Base-by-base conservation (phyloP, 2,329 filamentous ascomycete species). In the Neobulgaria alba region DNA sequence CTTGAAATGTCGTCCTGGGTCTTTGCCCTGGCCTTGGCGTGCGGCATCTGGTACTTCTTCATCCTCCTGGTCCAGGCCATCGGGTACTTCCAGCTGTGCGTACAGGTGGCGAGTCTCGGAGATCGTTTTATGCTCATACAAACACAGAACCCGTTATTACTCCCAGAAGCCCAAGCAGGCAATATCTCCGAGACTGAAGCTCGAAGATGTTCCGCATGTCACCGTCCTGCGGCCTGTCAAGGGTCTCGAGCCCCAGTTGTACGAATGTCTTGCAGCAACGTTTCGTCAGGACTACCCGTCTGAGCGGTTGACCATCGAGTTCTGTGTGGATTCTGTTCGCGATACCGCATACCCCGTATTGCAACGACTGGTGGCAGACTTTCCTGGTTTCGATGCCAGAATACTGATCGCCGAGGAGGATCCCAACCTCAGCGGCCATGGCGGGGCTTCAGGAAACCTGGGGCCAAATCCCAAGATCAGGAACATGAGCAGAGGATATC, bases 401-500 rank as follows among this genome's bases (percentile, higher is more conserved):
- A 69, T 96, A 3, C 71, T 89, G 9, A 70, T 95, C 35, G 90
- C 95, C 65, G 76, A 84, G 36, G 83, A 94, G 45, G 88, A 95
- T 58, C 77, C 83, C 0, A 61, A 77, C 20, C 66, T 94, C 7
- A 72, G 77, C 39, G 72, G 71, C 20, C 55, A 67, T 21, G 19
- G 12, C 3, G 71, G 70, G 39, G 63, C 70, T 34, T 55, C 64
- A 36, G 63, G 72, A 47, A 72, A 76, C 42, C 71, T 96, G 42
- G 93, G 93, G 0, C 92, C 92, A 1, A 98, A 98, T 57, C 92
- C 92, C n/a, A 98, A 98, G 68, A 93, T 98, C 53, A 74, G 92
- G 37, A 98, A 98, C 61, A 86, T 96, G 71, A 95, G 89, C 60
- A 77, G 87, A 32, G 89, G 87, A 2, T 98, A 95, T 59, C 71